Evolutionary conservation across 2,329 filamentous ascomycete species (phyloP).

Genomic region (Colletotrichum cuscutae): DNA sequence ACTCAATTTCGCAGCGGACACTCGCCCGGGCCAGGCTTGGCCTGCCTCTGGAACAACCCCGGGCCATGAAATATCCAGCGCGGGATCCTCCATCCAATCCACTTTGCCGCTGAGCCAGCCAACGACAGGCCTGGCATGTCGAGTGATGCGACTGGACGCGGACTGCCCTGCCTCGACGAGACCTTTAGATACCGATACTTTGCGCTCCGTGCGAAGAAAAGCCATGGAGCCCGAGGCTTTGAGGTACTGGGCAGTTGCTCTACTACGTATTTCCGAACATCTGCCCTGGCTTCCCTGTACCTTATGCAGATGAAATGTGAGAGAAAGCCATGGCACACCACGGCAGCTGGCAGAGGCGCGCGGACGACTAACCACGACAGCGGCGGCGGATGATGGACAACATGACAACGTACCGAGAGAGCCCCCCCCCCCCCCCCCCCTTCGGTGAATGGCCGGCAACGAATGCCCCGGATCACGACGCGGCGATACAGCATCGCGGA

Average conservation of each 20-base stretch:
- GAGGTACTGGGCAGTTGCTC: neutral
- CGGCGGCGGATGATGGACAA: neutral
- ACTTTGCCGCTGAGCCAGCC: conserved; percentile 27
- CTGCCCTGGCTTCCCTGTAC: neutral
- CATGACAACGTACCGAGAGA: neutral
- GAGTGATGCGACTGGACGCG: conserved; percentile 29
- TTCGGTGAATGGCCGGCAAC: neutral
- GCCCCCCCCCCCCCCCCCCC: neutral
- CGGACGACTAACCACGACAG: neutral
- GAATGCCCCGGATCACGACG: neutral
- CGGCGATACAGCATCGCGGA: neutral
- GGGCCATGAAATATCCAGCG: conserved; percentile 13
- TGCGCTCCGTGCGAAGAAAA: conserved; percentile 23
- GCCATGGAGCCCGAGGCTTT: neutral
- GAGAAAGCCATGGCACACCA: neutral
- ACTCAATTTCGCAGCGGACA: conserved; percentile 34
- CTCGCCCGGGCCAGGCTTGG: conserved; percentile 26
- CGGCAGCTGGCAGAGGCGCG: neutral
- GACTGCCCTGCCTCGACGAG: neutral
- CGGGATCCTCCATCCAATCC: conserved; percentile 33
- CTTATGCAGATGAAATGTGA: neutral
- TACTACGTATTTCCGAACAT: neutral
- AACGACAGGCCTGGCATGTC: conserved; percentile 26
- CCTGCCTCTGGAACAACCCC: conserved; percentile 30
- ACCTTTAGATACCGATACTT: conserved; percentile 11